Evolutionary conservation across 768 basidiomycete genomes (phyloP), one percentile per base, ranked within the genome.

Genomic region (Russula abietina): DNA sequence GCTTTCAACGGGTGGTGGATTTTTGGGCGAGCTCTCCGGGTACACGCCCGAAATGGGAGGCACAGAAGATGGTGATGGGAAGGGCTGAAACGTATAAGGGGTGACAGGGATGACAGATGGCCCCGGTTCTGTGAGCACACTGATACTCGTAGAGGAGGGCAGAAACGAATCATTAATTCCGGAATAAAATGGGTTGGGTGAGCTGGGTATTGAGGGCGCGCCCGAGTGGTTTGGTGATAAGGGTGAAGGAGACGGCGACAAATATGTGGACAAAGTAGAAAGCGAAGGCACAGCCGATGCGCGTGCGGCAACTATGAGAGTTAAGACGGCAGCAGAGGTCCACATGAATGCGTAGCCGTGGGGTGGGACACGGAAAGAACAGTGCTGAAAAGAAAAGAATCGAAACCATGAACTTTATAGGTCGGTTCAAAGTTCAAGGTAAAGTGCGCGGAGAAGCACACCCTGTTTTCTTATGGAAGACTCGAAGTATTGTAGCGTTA

Each of bases 1-100:
- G n/a, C 77, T 71, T 26, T 54, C 49, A 55, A 83, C 82, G 0
- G 81, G 73, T 0, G 88, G 88, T 2, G 87, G 87, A 33, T 74
- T 72, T 24, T 73, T 74, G 1, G 87, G 87, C 61, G 85, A 80
- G 3, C 79, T 78, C 11, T 74, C 73, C 11, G 82, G 82, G 69
- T 81, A 88, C 5, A 81, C 71, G 9, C 79, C 79, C 0, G 81
- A 76, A 55, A 83, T 72, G 8, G 88, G 78, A 0, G 74, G 67
- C 57, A 83, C 79, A 1, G 82, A 80, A 14, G 88, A 67, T 1
- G 66, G 66, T 14, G 63, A 64, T 1, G 65, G 65, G 54, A 64
- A 60, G 4, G 65, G 57, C 22, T 22, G 43, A 22, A 66, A 70
- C 1, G 50, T 0, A 38, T 57, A 64, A 3, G 59, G 59, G 14